Base-by-base conservation (phyloP, 768 basidiomycete genomes). In the Lentinus tigrinus region DNA sequence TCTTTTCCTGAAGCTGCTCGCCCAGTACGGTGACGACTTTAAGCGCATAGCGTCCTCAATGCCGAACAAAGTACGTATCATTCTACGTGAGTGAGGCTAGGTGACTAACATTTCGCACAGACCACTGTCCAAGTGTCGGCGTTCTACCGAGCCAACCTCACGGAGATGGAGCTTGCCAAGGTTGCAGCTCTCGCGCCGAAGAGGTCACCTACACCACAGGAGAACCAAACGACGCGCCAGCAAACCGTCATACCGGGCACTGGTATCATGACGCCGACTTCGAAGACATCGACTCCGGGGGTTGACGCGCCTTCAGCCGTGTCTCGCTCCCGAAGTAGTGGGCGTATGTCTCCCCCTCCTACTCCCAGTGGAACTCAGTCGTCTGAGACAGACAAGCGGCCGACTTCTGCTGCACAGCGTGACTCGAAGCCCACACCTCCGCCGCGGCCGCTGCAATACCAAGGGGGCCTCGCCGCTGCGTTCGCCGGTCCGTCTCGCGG, bases 21-120 rank as follows among this genome's bases (percentile, higher is more conserved):
- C 75, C n/a, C 76, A 82, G 57, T 78, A 88, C 68, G 88, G 88
- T 36, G 78, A 81, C 53, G 81, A 91, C 65, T 85, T 85, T 65
- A 81, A 84, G 64, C 79, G 81, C n/a, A 86, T 92, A 50, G 84
- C 89, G 1, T 78, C 84, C 3, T 80, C 80, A 4, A 80, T 91
- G 77, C 84, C 82, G 6, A 81, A 80, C 69, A 85, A 85, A 77
- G 84, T 81, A 61, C 46, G 70, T 68, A 27, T 38, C 19, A 26
- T 47, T n/a, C 10, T 13, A 39, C 14, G 5, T 10, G 9, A 16
- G 16, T 13, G 16, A 16, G 17, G 8, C 24, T 21, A n/a, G 17
- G 37, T 27, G 37, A 57, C 47, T 36, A 44, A 57, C 55, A 47
- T 47, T 44, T 46, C 36, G 21, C n/a, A 17, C 56, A 85, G 85